These are phyloP conservation scores for Chlorella sp. DNA, from an alignment of 139 green algal genomes.

Conservation along the genomic window DNA sequence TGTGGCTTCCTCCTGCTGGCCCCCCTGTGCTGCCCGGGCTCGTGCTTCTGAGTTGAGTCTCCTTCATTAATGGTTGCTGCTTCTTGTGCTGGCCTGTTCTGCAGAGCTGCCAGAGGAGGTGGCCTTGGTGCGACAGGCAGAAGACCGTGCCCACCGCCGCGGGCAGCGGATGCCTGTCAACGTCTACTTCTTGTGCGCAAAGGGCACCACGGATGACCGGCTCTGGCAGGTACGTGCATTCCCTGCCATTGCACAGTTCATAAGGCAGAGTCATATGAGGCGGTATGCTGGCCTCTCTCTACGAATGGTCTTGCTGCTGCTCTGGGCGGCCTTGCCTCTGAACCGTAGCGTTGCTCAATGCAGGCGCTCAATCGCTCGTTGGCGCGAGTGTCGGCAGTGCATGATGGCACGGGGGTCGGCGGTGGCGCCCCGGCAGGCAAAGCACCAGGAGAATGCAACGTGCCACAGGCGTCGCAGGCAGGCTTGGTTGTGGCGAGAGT, in stretches of 20 bases:
- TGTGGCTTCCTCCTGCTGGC: too few relatives aligned
- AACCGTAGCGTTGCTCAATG: too few relatives aligned
- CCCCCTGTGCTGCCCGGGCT: too few relatives aligned
- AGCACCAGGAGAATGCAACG: neutral
- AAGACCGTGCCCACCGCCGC: slow-evolving; percentile 87
- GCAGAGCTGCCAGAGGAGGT: slow-evolving; percentile 54
- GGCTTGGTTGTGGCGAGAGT: slow-evolving; percentile 1
- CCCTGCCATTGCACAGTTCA: too few relatives aligned
- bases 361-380: slow-evolving; percentile 55
- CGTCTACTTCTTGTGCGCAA: slow-evolving; percentile 88
- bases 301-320: too few relatives aligned
- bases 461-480: neutral
- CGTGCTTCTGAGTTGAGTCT: too few relatives aligned
- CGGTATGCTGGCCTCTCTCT: too few relatives aligned
- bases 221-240: too few relatives aligned
- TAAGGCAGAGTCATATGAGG: too few relatives aligned
- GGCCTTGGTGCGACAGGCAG: slow-evolving; percentile 77
- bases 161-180: slow-evolving; percentile 76
- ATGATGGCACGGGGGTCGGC: slow-evolving; percentile 43
- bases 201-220: slow-evolving; percentile 76
- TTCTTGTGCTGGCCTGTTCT: neutral
- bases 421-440: neutral
- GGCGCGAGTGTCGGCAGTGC: slow-evolving; percentile 54
- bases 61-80: too few relatives aligned
- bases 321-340: too few relatives aligned